phyloP scores from a whole-genome alignment of 495 filamentous ascomycete species.

The Pseudotulostoma volvatum region DNA sequence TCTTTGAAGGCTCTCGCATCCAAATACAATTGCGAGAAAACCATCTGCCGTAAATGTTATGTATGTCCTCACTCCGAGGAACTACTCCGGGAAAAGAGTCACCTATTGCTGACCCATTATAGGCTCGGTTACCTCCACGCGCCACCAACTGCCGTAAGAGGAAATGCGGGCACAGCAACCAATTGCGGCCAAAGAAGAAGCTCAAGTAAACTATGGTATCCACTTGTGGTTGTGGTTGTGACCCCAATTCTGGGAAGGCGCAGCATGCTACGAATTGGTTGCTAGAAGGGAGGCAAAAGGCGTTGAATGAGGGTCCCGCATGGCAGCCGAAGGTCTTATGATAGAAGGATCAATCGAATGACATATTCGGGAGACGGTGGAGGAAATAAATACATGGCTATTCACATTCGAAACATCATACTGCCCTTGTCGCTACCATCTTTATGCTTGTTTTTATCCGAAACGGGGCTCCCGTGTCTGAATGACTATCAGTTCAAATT shows the following conservation, averaged over 20 bases:
- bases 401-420: slow-evolving; percentile 11
- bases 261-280: neutral
- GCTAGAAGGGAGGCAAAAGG: neutral
- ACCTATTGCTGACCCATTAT: slow-evolving; percentile 5
- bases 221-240: too few species aligned
- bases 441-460: slow-evolving; percentile 26
- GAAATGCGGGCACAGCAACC: slow-evolving; percentile 99
- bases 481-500: too few species aligned
- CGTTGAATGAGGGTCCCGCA: neutral
- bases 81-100: slow-evolving; percentile 1
- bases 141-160: slow-evolving; percentile 99
- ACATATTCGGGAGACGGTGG: too few species aligned
- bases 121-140: slow-evolving; percentile 93
- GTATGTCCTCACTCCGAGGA: slow-evolving; percentile 32
- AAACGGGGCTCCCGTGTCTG: slow-evolving; percentile 47
- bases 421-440: slow-evolving; percentile 14
- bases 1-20: slow-evolving; percentile 94
- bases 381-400: neutral
- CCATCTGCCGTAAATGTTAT: slow-evolving; percentile 99
- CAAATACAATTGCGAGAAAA: slow-evolving; percentile 99
- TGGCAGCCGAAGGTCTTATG: too few species aligned
- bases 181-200: slow-evolving; percentile 99
- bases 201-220: slow-evolving; percentile 63
- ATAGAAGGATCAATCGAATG: too few species aligned
- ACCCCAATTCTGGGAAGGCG: too few species aligned